phyloP scores from a whole-genome alignment of 2,329 filamentous ascomycete species.

The Xylariaceae sp. region DNA sequence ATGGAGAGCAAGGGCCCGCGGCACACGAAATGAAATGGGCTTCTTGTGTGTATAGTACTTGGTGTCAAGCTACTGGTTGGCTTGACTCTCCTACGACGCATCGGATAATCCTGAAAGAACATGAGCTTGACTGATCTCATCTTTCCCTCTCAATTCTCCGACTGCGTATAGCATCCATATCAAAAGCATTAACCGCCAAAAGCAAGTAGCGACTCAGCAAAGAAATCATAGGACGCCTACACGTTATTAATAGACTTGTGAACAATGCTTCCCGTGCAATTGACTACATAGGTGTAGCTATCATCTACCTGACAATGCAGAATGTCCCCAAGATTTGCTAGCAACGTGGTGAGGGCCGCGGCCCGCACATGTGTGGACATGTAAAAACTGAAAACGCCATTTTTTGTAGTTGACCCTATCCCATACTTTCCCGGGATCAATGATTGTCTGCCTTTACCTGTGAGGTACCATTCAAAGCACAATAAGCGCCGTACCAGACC shows the following conservation, averaged over 20 bases:
- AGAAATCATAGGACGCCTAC: background rate
- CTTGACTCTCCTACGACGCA: too few relatives aligned
- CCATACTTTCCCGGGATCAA: background rate
- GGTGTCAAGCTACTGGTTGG: too few relatives aligned
- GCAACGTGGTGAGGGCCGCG: background rate
- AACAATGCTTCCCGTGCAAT: background rate
- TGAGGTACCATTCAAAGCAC: background rate
- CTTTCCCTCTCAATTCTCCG: too few relatives aligned
- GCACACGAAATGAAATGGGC: too few relatives aligned
- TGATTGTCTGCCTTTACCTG: background rate
- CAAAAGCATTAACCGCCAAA: too few relatives aligned
- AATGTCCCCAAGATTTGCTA: background rate
- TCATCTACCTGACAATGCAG: background rate
- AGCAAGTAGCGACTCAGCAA: too few relatives aligned
- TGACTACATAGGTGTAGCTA: background rate
- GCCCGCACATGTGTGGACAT: background rate
- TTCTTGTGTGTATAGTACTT: too few relatives aligned
- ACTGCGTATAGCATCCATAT: too few relatives aligned
- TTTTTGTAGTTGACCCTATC: background rate
- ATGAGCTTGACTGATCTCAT: too few relatives aligned
- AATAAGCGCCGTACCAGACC: background rate
- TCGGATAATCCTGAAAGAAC: too few relatives aligned
- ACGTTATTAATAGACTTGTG: background rate
- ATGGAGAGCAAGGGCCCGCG: too few relatives aligned
- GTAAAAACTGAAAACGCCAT: background rate